Conservation (phyloP, 345 rosid genomes). For the Hirschfeldia incana region DNA sequence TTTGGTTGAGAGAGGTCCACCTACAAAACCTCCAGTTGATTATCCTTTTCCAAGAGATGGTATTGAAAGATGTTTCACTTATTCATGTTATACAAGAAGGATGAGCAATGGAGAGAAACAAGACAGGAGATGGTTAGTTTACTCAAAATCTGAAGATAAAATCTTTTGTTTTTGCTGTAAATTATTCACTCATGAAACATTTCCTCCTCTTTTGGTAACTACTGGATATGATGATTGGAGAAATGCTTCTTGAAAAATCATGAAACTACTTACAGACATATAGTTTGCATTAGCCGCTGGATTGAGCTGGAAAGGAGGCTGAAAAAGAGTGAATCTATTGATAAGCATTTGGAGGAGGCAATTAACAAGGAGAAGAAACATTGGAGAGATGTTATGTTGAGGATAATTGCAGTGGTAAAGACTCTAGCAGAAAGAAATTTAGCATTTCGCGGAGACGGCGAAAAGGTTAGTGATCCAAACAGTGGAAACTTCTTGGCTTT, state of each 20-base stretch:
- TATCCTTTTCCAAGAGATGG: not conserved
- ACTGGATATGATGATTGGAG: not conserved
- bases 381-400: constrained; percentile 12
- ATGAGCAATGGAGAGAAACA: not conserved
- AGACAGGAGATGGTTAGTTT: constrained; percentile 1
- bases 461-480: not conserved
- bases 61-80: not conserved
- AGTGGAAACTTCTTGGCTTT: not conserved
- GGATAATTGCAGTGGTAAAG: constrained; percentile 7
- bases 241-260: constrained; percentile 6
- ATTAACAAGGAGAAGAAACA: constrained; percentile 6
- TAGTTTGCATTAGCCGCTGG: not conserved
- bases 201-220: not conserved
- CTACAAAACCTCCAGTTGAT: not conserved
- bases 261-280: not conserved
- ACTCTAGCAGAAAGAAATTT: not conserved
- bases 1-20: constrained; percentile 21
- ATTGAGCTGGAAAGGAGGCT: not conserved
- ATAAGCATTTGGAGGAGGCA: not conserved
- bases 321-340: not conserved
- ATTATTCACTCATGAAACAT: not conserved
- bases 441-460: not conserved
- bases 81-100: not conserved
- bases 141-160: not conserved
- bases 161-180: constrained; percentile 13